These are phyloP conservation scores for Yamadazyma endophytica DNA, from an alignment of 805 yeast species.

Conservation along the genomic window DNA sequence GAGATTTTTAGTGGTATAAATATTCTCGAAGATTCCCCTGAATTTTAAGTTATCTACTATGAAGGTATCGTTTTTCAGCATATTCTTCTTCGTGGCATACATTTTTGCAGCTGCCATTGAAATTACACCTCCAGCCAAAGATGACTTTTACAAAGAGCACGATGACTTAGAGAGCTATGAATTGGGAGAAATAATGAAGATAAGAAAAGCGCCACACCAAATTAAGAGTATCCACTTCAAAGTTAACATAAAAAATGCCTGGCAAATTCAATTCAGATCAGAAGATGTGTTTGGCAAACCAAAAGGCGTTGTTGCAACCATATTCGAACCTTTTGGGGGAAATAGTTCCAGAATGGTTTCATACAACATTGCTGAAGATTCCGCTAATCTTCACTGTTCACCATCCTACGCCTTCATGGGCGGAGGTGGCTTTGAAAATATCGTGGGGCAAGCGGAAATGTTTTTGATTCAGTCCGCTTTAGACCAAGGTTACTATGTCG, in stretches of 20 bases:
- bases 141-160: slow-evolving; percentile 22
- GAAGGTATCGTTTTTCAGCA: background rate
- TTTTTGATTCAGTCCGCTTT: slow-evolving; percentile 15
- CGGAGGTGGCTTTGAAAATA: slow-evolving; percentile 14
- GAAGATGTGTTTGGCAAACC: slow-evolving; percentile 22
- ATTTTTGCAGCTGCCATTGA: slow-evolving; percentile 8
- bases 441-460: slow-evolving; percentile 15
- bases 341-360: slow-evolving; percentile 20
- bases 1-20: too few relatives aligned
- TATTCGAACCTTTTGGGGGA: slow-evolving; percentile 25
- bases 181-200: slow-evolving; percentile 20
- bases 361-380: slow-evolving; percentile 27
- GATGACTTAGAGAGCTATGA: slow-evolving; percentile 14
- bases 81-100: slow-evolving; percentile 4
- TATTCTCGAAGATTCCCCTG: too few relatives aligned
- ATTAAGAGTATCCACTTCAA: slow-evolving; percentile 15
- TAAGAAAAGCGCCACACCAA: slow-evolving; percentile 16
- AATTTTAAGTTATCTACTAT: too few relatives aligned
- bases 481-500: slow-evolving; percentile 28
- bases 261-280: slow-evolving; percentile 20
- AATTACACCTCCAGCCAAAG: slow-evolving; percentile 13
- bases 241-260: slow-evolving; percentile 16
- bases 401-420: slow-evolving; percentile 20
- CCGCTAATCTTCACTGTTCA: slow-evolving; percentile 20
- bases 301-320: slow-evolving; percentile 19